Evolutionary conservation across 1,284 basidiomycete species (phyloP).

Genomic region (Sanguinoderma infundibulare): DNA sequence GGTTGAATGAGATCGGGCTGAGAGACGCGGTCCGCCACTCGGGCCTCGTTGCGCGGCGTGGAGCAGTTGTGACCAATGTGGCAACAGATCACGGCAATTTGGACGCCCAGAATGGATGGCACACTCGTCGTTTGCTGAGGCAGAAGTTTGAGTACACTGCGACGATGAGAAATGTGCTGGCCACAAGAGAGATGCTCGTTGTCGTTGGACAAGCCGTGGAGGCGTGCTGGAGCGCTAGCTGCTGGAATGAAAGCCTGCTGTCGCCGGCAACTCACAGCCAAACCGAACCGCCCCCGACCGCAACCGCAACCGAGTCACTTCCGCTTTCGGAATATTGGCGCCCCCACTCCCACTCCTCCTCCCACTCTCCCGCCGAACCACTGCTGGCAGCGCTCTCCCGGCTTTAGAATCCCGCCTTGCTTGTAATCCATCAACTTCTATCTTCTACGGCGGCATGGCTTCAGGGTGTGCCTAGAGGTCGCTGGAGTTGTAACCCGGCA

Average conservation of each 20-base stretch:
- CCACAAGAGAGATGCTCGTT: slow-evolving; percentile 8
- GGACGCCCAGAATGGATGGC: slow-evolving; percentile 1
- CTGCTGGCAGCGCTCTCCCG: no score
- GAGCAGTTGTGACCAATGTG: slow-evolving; percentile 10
- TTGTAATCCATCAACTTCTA: no score
- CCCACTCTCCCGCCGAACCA: no score
- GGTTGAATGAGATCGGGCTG: not conserved
- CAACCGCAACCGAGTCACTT: slow-evolving; percentile 5
- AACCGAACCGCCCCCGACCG: not conserved
- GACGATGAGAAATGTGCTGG: not conserved
- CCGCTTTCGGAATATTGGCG: not conserved
- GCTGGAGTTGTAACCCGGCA: no score
- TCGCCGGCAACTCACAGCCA: not conserved
- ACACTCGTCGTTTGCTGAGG: not conserved
- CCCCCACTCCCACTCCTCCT: no score
- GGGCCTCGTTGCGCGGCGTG: slow-evolving; percentile 14
- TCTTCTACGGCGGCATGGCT: no score
- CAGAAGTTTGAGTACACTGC: not conserved
- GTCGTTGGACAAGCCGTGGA: slow-evolving; percentile 15
- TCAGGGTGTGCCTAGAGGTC: no score
- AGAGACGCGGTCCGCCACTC: slow-evolving; percentile 14
- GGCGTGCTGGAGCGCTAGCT: slow-evolving; percentile 17
- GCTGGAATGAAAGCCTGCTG: slow-evolving; percentile 15
- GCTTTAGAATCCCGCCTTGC: no score
- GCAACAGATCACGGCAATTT: slow-evolving; percentile 16